These are phyloP conservation scores for Drosera capensis DNA, from an alignment of 148 eudicot genomes.

Conservation along the genomic window DNA sequence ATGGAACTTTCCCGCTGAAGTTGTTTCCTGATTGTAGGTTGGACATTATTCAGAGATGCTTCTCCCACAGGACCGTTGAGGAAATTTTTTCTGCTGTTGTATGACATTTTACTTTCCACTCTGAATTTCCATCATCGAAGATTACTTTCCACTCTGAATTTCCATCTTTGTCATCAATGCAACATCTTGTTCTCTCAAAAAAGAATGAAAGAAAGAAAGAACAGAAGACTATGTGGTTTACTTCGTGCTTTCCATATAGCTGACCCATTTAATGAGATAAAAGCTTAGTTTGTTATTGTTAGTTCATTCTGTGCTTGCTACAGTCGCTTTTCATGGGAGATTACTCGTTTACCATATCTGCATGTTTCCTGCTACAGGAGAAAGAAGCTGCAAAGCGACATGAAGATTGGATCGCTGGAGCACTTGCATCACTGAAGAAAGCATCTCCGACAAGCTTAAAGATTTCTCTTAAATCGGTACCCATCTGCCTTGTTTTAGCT, in stretches of 20 bases:
- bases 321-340: neutral
- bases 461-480: constrained; percentile 81
- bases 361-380: constrained; percentile 34
- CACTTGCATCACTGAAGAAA: constrained; percentile 48
- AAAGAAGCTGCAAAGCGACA: constrained; percentile 25
- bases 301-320: neutral
- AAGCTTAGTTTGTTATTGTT: neutral
- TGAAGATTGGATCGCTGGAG: constrained; percentile 63
- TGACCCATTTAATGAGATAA: neutral
- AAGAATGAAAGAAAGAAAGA: too few species aligned
- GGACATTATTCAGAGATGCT: constrained; percentile 48
- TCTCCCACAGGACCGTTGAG: constrained; percentile 59
- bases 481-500: constrained; percentile 3
- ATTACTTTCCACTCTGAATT: neutral
- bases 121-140: neutral
- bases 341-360: neutral
- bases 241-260: too few species aligned
- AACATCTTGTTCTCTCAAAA: too few species aligned
- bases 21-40: constrained; percentile 31
- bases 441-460: constrained; percentile 93
- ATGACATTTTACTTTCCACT: constrained; percentile 19
- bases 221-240: too few species aligned
- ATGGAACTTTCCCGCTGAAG: neutral
- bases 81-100: constrained; percentile 70
- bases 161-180: neutral